Evolutionary conservation across 495 filamentous ascomycete genomes (phyloP).

Genomic region (Bacidia gigantensis): DNA sequence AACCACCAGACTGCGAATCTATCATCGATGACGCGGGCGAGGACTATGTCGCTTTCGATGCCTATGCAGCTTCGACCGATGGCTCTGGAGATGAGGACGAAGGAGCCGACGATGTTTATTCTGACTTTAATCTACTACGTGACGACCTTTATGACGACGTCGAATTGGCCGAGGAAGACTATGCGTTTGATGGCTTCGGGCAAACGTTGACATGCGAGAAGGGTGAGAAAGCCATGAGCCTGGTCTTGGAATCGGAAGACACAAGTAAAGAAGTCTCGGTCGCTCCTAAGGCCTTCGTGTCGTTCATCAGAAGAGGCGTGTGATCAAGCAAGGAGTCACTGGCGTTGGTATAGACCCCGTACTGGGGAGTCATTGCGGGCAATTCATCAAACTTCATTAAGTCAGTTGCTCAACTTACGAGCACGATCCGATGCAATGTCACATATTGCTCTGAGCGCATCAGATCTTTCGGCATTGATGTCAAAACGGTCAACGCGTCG

Average conservation of each 20-base stretch:
- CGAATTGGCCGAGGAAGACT: constrained; percentile 13
- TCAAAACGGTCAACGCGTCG: constrained; percentile 57
- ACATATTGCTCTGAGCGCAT: constrained; percentile 67
- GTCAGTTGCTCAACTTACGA: constrained; percentile 22
- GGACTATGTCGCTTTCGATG: constrained; percentile 34
- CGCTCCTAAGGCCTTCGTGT: neutral
- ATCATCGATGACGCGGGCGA: constrained; percentile 6
- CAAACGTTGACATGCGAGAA: constrained; percentile 5
- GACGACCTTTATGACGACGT: constrained; percentile 8
- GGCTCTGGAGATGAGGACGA: constrained; percentile 15
- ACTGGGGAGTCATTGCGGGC: neutral
- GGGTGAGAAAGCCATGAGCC: constrained; percentile 11
- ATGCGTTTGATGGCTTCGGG: constrained; percentile 13
- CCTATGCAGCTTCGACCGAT: constrained; percentile 25
- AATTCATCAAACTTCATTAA: neutral
- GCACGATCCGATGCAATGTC: constrained; percentile 55
- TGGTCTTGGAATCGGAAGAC: constrained; percentile 13
- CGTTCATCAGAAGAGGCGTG: neutral
- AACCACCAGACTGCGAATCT: neutral
- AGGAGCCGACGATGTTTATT: constrained; percentile 13
- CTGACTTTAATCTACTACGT: constrained; percentile 18
- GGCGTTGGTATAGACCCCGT: neutral
- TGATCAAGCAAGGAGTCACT: neutral
- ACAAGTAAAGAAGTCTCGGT: constrained; percentile 13
- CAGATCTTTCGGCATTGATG: constrained; percentile 50